Base-by-base conservation (phyloP, 2,329 filamentous ascomycete species). In the Leptographium wingfieldii region DNA sequence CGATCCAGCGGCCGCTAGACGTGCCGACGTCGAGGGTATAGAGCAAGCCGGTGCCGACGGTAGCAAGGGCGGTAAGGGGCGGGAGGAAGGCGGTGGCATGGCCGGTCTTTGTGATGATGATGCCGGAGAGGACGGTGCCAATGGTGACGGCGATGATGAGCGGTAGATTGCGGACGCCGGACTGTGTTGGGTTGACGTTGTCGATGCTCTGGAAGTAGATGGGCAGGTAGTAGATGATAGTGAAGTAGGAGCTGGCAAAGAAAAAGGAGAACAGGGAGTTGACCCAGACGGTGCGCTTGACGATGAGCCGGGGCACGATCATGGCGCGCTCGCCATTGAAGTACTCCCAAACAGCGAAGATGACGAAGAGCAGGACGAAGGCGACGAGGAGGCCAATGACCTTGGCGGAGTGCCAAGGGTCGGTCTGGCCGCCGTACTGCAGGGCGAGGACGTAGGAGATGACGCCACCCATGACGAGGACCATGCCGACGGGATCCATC, bases 131-230 rank as follows among this genome's bases (percentile, higher is more conserved):
- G 9, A 75, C 66, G 2, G 70, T 71, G 14, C 67, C 65, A n/a
- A 76, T 25, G 10, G 72, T 68, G 35, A 76, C 68, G 4, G 70
- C 65, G 12, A 74, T 59, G 35, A 76, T 72, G 6, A 73, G 67
- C 2, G 77, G 73, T 16, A 79, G 68, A 58, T 73, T 74, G 27
- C 69, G 68, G 14, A 77, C 69, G 2, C 73, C 75, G 1, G 67
- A 69, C 19, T 69, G 64, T 12, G 71, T 71, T 1, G 74, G 71
- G 12, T 66, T 69, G 48, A 71, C 70, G 16, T 70, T 71, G 61
- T 73, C 73, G 62, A 80, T 71, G 38, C 73, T 72, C 68, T 81
- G 76, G 67, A 81, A 79, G 71, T 78, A 80, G 61, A 80, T 71
- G 1, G 78, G 77, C 5, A 80, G 68, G 62, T 77, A 78, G 68